phyloP scores from a whole-genome alignment of 768 basidiomycete species.

The Hygrocybe coccinea region DNA sequence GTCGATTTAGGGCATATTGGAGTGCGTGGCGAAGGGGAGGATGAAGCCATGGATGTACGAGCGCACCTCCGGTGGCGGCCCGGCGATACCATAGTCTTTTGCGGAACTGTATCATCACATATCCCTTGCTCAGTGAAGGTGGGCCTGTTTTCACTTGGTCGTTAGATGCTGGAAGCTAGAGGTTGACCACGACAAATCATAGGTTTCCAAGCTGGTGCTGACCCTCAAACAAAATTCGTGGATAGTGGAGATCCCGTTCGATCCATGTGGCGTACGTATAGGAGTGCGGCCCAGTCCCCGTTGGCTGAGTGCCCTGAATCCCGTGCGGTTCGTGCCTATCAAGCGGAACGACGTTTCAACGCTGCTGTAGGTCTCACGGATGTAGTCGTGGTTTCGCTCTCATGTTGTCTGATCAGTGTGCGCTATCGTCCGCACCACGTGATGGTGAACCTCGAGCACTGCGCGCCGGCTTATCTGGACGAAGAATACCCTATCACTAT shows the following conservation, averaged over 20 bases:
- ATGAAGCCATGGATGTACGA: constrained; percentile 20
- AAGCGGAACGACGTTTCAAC: constrained; percentile 42
- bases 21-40: constrained; percentile 13
- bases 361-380: constrained; percentile 39
- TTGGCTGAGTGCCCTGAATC: constrained; percentile 59
- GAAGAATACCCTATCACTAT: constrained; percentile 76
- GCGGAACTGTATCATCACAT: constrained; percentile 53
- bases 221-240: constrained; percentile 58
- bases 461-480: constrained; percentile 69
- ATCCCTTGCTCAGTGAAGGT: constrained; percentile 53
- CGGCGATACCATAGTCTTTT: constrained; percentile 51
- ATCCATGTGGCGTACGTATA: constrained; percentile 36
- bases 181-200: constrained; percentile 2
- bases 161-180: constrained; percentile 15
- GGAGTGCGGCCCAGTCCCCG: constrained; percentile 29
- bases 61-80: constrained; percentile 56
- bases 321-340: constrained; percentile 50
- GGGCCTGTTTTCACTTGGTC: constrained; percentile 14
- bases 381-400: not conserved
- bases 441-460: constrained; percentile 50
- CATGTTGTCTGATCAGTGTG: constrained; percentile 39
- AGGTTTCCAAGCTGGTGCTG: constrained; percentile 45
- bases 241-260: constrained; percentile 60
- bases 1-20: constrained; percentile 45
- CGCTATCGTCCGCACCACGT: constrained; percentile 60